A percentile compares a stretch with the other conserved stretches of the same genome.
These are phyloP conservation scores for Fraxinus sp. DNA, from an alignment of 305 asterid species.

Conservation along the genomic window DNA sequence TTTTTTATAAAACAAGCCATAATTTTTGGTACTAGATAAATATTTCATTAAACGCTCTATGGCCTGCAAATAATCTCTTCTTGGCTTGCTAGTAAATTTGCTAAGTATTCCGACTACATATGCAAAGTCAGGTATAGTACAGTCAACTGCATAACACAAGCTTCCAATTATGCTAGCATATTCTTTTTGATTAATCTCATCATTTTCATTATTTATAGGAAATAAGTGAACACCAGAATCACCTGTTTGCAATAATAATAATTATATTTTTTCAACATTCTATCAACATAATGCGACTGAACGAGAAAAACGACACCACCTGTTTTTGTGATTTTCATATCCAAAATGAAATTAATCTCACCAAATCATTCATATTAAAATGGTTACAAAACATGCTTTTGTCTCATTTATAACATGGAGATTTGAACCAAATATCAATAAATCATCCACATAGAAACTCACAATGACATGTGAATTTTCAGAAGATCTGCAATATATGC, in stretches of 20 bases:
- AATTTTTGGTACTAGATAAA: not conserved
- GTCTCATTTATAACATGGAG: no score
- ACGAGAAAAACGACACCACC: not conserved
- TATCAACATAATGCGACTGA: not conserved
- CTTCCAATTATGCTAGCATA: not conserved
- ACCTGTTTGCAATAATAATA: no score
- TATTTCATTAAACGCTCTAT: not conserved
- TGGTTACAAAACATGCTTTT: not conserved
- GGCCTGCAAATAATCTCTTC: not conserved
- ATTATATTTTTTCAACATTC: not conserved
- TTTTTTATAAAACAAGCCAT: constrained; percentile 1
- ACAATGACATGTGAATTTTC: not conserved
- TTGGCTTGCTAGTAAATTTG: not conserved
- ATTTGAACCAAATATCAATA: no score
- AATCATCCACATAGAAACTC: no score
- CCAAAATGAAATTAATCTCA: not conserved
- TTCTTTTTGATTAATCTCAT: not conserved
- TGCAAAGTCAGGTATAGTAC: not conserved
- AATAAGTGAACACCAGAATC: not conserved
- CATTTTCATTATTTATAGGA: not conserved
- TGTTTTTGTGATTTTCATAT: no score
- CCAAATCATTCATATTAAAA: not conserved
- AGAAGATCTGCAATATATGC: no score
- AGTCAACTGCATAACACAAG: not conserved
- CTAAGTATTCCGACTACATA: not conserved